phyloP scores from a whole-genome alignment of 164 flowering plant species.

The Sedum album region DNA sequence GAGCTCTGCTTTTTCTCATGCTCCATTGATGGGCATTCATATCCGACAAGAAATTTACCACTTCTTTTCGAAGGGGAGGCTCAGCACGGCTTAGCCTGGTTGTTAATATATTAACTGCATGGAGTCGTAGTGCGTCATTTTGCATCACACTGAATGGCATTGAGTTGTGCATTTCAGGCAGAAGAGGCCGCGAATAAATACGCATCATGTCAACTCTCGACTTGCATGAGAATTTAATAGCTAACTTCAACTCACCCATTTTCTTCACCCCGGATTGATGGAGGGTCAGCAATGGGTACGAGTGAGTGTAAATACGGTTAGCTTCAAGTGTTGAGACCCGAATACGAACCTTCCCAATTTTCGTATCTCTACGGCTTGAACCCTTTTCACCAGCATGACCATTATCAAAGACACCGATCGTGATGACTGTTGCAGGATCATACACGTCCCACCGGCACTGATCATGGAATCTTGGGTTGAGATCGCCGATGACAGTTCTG shows the following conservation, averaged over 20 bases:
- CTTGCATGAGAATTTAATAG: conserved; percentile 43
- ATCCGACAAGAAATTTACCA: conserved; percentile 57
- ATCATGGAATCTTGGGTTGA: conserved; percentile 56
- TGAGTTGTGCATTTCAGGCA: conserved; percentile 59
- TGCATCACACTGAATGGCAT: conserved; percentile 39
- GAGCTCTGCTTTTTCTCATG: conserved; percentile 65
- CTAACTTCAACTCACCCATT: conserved; percentile 61
- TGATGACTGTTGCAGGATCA: conserved; percentile 60
- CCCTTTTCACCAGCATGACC: conserved; percentile 26
- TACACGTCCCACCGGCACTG: conserved; percentile 67
- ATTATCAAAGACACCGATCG: conserved; percentile 53
- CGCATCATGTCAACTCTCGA: conserved; percentile 35
- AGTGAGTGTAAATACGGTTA: conserved; percentile 50
- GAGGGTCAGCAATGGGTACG: conserved; percentile 47
- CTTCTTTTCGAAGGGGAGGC: conserved; percentile 44
- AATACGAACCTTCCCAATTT: conserved; percentile 55
- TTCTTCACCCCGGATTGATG: conserved; percentile 60
- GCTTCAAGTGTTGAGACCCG: conserved; percentile 55
- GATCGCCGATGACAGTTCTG: conserved; percentile 41
- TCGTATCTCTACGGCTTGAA: conserved; percentile 27
- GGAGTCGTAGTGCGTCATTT: conserved; percentile 37
- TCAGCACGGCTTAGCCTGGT: conserved; percentile 46
- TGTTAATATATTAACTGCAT: conserved; percentile 45
- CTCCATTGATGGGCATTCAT: conserved; percentile 54
- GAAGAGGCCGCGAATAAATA: conserved; percentile 31